Percentiles rank a stretch among this genome's conserved stretches.
Conservation (phyloP, 2,329 filamentous ascomycete species). For the Penicillium griseofulvum region DNA sequence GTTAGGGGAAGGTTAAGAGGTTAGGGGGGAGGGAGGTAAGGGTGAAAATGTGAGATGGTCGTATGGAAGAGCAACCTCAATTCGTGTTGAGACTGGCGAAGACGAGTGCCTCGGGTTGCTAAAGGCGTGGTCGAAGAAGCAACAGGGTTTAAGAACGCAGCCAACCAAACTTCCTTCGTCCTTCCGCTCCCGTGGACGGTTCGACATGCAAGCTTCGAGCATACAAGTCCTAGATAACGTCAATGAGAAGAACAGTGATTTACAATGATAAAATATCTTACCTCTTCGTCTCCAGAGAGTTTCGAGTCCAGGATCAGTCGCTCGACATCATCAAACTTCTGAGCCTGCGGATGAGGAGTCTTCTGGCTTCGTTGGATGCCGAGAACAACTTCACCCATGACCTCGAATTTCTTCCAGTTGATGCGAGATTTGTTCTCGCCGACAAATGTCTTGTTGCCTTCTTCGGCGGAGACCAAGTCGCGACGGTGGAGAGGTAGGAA, state of each 20-base stretch:
- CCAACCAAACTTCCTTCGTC: constrained; percentile 46
- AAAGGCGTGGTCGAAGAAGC: not conserved
- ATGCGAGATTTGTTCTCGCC: constrained; percentile 70
- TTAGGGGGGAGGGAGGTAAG: not conserved
- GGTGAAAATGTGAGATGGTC: not conserved
- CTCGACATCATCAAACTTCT: constrained; percentile 66
- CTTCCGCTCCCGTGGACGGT: constrained; percentile 43
- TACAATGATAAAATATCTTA: constrained; percentile 45
- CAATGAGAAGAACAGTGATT: constrained; percentile 4
- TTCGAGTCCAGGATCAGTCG: constrained; percentile 77
- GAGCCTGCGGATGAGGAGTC: constrained; percentile 71
- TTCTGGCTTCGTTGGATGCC: constrained; percentile 91
- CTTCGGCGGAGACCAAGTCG: constrained; percentile 87
- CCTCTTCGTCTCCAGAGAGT: constrained; percentile 83
- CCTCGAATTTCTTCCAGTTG: constrained; percentile 98
- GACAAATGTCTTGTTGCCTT: constrained; percentile 87
- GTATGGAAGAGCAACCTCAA: not conserved
- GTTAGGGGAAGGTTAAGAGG: not conserved
- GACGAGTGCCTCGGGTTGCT: not conserved
- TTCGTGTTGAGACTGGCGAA: not conserved
- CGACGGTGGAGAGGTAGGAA: constrained; percentile 87
- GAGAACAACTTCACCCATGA: constrained; percentile 87
- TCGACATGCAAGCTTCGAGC: constrained; percentile 57
- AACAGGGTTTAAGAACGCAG: constrained; percentile 33
- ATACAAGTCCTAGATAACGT: constrained; percentile 53